phyloP scores from a whole-genome alignment of 345 rosid genomes.

The Hibiscus syriacus region DNA sequence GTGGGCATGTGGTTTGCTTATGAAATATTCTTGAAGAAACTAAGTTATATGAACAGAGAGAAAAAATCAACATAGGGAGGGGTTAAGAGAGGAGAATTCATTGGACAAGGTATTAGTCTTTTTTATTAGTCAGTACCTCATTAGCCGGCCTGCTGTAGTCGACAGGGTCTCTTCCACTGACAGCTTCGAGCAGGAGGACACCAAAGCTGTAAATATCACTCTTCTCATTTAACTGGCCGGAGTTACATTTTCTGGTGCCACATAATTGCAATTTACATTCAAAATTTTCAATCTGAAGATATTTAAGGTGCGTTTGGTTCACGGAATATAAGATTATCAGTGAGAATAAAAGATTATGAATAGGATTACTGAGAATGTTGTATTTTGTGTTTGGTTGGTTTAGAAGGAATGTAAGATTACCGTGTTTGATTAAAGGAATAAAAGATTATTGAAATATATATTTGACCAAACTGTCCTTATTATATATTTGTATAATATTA shows the following conservation, averaged over 20 bases:
- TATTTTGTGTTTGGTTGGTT: too few relatives aligned
- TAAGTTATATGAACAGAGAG: neutral
- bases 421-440: too few relatives aligned
- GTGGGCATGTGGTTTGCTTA: neutral
- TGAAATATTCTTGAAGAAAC: conserved; percentile 1
- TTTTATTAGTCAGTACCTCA: conserved; percentile 39
- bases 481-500: too few relatives aligned
- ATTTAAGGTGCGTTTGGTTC: too few relatives aligned
- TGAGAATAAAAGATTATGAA: too few relatives aligned
- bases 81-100: neutral
- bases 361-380: too few relatives aligned
- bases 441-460: too few relatives aligned
- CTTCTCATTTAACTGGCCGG: conserved; percentile 86
- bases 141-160: too few relatives aligned
- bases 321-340: too few relatives aligned
- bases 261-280: conserved; percentile 53
- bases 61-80: neutral
- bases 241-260: conserved; percentile 91
- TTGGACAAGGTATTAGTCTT: neutral
- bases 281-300: conserved; percentile 7
- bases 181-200: conserved; percentile 78
- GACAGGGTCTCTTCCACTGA: conserved; percentile 90
- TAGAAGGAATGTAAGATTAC: too few relatives aligned
- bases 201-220: too few relatives aligned
- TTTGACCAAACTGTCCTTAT: too few relatives aligned